phyloP scores from a whole-genome alignment of 2,329 filamentous ascomycete genomes.

The Alternaria alternata region DNA sequence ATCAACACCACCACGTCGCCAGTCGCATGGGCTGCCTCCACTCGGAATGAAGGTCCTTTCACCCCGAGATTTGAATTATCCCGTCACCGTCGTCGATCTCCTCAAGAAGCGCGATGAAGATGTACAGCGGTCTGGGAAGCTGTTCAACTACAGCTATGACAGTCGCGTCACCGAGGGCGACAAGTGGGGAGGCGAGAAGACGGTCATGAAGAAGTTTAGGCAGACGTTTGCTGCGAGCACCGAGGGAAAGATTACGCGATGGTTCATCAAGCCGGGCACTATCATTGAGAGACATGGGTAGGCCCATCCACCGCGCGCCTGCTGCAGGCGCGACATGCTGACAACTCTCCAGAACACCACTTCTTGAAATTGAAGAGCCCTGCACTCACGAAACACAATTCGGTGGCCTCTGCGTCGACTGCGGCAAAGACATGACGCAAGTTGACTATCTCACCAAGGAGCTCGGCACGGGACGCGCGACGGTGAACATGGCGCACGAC shows the following conservation, averaged over 20 bases:
- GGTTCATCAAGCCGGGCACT: conserved; percentile 74
- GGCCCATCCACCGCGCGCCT: conserved; percentile 21
- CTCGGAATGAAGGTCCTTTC: conserved; percentile 59
- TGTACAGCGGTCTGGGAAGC: conserved; percentile 76
- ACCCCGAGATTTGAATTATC: conserved; percentile 75
- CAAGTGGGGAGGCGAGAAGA: conserved; percentile 76
- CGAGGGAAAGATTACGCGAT: conserved; percentile 79
- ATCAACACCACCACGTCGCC: conserved; percentile 19
- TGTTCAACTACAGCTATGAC: conserved; percentile 88
- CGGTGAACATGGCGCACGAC: conserved; percentile 94
- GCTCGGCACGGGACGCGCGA: conserved; percentile 82
- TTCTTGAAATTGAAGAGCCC: conserved; percentile 85
- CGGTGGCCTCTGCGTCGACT: conserved; percentile 87
- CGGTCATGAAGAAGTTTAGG: conserved; percentile 74
- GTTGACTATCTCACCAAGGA: conserved; percentile 82
- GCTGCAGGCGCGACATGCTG: conserved; percentile 12
- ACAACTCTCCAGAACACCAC: conserved; percentile 55
- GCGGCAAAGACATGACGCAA: conserved; percentile 95
- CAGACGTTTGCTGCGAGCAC: conserved; percentile 83
- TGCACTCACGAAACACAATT: conserved; percentile 93
- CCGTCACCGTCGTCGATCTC: conserved; percentile 88
- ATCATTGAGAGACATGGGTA: conserved; percentile 62
- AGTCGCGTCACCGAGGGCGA: conserved; percentile 73
- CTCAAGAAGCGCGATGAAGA: conserved; percentile 77
- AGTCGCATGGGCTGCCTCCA: conserved; percentile 43